Evolutionary conservation across 139 green algal genomes (phyloP), one percentile per base, ranked within the genome.

Genomic region (Desmodesmus armatus): DNA sequence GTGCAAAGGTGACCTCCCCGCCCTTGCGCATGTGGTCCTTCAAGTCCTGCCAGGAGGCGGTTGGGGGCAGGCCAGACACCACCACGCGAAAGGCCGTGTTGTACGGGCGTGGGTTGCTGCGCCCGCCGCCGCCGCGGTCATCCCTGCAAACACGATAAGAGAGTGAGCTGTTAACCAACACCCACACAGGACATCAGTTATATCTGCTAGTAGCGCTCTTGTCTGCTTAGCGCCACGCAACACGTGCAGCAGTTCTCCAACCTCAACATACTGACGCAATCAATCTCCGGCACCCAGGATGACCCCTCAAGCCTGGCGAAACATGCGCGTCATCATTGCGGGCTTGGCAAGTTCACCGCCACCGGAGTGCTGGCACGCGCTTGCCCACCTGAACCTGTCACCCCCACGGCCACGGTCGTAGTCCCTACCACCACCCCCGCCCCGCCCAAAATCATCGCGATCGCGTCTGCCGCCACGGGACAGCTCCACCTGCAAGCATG

Each of bases 31-130:
- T 96, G 91, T 96, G 93, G 85, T 96, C 95, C 91, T 99, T 99
- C 23, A 99, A 89, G 85, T 99, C 96, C 87, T 99, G 96, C 96
- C 96, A 99, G 66, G 89, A 95, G n/a, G 91, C 93, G 9, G 89
- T 94, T 9, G 88, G 53, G 29, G 96, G 96, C 71, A 99, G 92
- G 44, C 88, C 90, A 29, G 91, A 92, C 29, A 98, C 94, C 3
- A 95, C 87, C 6, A 96, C 92, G 5, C 94, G 87, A 83, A 88
- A 96, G 21, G 89, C 89, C 31, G 92, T 95, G 43, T 85, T 77
- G 33, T 89, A 78, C 62, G 89, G 88, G 35, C 86, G 83, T 53
- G 88, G 86, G 66, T 78, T 43, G 25, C 65, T 44, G 41, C 84
- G 71, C 58, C 84, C 82, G 27, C 69, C 51, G 0, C 66, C 33